phyloP scores from a whole-genome alignment of 352 stramenopile genomes.

The Lagenidium sp. region DNA sequence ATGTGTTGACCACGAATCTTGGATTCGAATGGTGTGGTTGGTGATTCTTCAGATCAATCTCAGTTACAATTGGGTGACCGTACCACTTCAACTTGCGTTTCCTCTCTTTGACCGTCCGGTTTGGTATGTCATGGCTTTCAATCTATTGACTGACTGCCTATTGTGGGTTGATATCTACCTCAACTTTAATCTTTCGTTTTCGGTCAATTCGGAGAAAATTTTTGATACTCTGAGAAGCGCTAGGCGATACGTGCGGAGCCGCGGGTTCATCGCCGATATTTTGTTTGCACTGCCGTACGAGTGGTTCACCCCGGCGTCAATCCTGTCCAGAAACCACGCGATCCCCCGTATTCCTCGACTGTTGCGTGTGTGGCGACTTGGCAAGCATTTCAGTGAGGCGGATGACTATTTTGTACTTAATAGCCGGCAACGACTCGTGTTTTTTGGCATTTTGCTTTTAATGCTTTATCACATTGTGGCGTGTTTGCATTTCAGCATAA shows the following conservation, averaged over 20 bases:
- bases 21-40: slow-evolving; percentile 34
- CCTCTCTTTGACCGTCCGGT: slow-evolving; percentile 18
- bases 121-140: slow-evolving; percentile 21
- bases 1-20: slow-evolving; percentile 32
- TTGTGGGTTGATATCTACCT: slow-evolving; percentile 40
- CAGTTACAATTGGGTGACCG: slow-evolving; percentile 45
- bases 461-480: slow-evolving; percentile 52
- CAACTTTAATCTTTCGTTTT: slow-evolving; percentile 40
- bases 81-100: slow-evolving; percentile 44
- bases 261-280: too few relatives aligned
- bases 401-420: slow-evolving; percentile 34
- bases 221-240: too few relatives aligned
- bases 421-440: slow-evolving; percentile 25
- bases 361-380: slow-evolving; percentile 16
- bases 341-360: too few relatives aligned
- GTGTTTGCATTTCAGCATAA: slow-evolving; percentile 33
- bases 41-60: slow-evolving; percentile 22
- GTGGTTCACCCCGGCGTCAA: too few relatives aligned
- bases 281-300: slow-evolving; percentile 29
- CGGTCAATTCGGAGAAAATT: slow-evolving; percentile 37
- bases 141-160: slow-evolving; percentile 20
- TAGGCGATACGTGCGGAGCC: too few relatives aligned
- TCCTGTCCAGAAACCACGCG: too few relatives aligned
- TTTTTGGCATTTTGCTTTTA: slow-evolving; percentile 31
- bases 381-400: slow-evolving; percentile 22